Evolutionary conservation across 2,329 filamentous ascomycete genomes (phyloP), one percentile per base, ranked within the genome.

Genomic region (Colletotrichum eremochloae): DNA sequence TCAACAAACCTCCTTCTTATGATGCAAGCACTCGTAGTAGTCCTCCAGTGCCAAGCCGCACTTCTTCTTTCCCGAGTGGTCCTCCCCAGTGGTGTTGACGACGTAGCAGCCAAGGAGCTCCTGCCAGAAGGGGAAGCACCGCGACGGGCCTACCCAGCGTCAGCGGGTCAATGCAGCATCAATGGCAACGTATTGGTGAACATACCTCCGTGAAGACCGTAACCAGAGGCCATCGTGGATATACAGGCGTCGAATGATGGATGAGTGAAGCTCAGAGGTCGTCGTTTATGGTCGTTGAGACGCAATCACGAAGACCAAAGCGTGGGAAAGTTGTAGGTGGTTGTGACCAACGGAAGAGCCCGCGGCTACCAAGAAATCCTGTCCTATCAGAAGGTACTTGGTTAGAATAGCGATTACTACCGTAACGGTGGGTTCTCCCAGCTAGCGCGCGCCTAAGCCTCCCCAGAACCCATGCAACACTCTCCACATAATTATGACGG

Each of bases 121-220:
- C 86, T 99, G 96, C 96, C 96, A 99, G 90, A 98, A 99, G 81
- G 95, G 94, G 87, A 97, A 98, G 91, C 96, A 99, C 84, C 96
- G 94, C 77, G 86, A 86, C 74, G 89, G 87, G 79, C 89, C 89
- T 91, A 77, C 6, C 72, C 60, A 48, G 18, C 20, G 44, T 38
- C 18, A 56, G n/a, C 61, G 63, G 46, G 74, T 80, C 68, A 81
- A 78, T 55, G 63, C 29, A 31, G 65, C 53, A 52, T 65, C 48
- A 62, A 52, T 67, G 33, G 33, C n/a, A 20, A n/a, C 38, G 55
- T 12, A 62, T 62, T 44, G 33, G 20, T 9, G 2, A 14, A n/a
- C 31, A 29, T 86, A 94, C 93, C 93, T 84, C 93, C 93, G 82
- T 90, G 88, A 83, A 97, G 87, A 83, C 93, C 93, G 83, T 91